Evolutionary conservation across 306 rosid genomes (phyloP).

Genomic region (Glycine tomentella): DNA sequence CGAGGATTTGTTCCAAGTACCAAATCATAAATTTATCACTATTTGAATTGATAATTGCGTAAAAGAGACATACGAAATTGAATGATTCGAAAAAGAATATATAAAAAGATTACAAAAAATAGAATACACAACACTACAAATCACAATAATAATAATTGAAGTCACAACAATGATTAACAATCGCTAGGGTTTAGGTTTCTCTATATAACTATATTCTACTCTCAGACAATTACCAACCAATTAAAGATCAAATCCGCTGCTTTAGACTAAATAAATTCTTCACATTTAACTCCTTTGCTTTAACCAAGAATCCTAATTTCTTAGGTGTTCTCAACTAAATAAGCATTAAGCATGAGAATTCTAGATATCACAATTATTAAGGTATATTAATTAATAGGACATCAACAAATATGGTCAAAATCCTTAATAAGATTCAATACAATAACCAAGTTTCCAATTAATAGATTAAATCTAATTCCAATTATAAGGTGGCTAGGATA

Average conservation of each 20-base stretch:
- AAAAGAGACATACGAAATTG: too few species aligned
- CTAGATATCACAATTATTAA: background rate
- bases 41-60: too few species aligned
- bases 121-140: background rate
- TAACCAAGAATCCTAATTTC: background rate
- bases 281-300: background rate
- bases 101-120: too few species aligned
- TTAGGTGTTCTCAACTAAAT: background rate
- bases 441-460: background rate
- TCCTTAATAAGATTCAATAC: background rate
- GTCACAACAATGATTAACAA: background rate
- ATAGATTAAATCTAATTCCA: background rate
- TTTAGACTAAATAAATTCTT: background rate
- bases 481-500: background rate
- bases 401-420: background rate
- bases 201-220: background rate
- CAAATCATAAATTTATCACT: too few species aligned
- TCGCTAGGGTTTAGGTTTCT: background rate
- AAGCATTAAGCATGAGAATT: slow-evolving; percentile 1
- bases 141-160: background rate
- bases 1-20: too few species aligned
- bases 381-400: background rate
- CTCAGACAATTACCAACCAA: background rate
- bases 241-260: background rate
- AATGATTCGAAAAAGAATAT: too few species aligned